Evolutionary conservation across 306 rosid species (phyloP).

Genomic region (Cucumis cinereus): DNA sequence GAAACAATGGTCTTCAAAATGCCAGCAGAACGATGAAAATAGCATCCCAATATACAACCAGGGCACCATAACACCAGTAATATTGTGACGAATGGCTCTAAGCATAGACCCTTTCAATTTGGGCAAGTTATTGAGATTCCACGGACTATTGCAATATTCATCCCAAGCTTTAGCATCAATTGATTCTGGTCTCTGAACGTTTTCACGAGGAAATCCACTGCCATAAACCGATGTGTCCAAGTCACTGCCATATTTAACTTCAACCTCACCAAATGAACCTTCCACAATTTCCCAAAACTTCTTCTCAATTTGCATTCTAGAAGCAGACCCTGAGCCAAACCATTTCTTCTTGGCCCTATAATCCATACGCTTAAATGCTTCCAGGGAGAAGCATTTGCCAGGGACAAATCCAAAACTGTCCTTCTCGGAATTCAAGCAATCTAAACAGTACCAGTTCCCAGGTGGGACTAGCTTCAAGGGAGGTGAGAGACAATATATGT

Average conservation of each 20-base stretch:
- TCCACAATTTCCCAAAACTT: conserved; percentile 98
- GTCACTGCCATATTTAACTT: conserved; percentile 95
- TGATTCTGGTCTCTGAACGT: conserved; percentile 48
- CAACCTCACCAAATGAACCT: conserved; percentile 85
- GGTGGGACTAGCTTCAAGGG: conserved; percentile 73
- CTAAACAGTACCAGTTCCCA: conserved; percentile 93
- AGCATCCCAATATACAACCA: conserved; percentile 98
- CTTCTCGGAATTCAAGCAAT: conserved; percentile 78
- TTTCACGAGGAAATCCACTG: conserved; percentile 77
- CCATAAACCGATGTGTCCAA: conserved; percentile 83
- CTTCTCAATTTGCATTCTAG: conserved; percentile 77
- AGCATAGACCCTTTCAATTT: conserved; percentile 89
- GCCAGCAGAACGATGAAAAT: conserved; percentile 98
- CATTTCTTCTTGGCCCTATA: conserved; percentile 77
- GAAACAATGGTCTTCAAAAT: conserved; percentile 96
- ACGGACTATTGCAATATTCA: conserved; percentile 68
- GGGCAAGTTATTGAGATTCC: conserved; percentile 97
- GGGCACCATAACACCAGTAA: conserved; percentile 98
- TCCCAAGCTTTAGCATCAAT: conserved; percentile 67
- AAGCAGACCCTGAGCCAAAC: conserved; percentile 81
- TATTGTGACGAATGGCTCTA: conserved; percentile 74
- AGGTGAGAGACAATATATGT: conserved; percentile 82
- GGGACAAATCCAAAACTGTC: conserved; percentile 95
- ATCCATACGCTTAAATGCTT: conserved; percentile 72
- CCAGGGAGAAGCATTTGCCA: conserved; percentile 61